Evolutionary conservation across 352 stramenopile species (phyloP).

Genomic region (Pythium dissotocum): DNA sequence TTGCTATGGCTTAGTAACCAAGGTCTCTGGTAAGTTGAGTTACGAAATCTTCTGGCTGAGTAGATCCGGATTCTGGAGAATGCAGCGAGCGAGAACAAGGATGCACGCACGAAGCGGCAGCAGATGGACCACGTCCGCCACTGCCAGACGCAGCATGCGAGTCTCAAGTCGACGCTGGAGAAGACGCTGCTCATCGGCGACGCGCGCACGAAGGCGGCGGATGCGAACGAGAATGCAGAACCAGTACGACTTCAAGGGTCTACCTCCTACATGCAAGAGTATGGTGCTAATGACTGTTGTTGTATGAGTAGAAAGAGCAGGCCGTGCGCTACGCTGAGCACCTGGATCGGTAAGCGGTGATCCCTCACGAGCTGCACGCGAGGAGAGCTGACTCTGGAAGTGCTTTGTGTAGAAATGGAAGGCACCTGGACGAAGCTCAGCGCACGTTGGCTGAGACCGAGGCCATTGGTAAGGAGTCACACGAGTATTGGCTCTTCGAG

Average conservation of each 20-base stretch:
- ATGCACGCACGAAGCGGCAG: constrained; percentile 37
- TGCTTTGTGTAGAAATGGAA: constrained; percentile 46
- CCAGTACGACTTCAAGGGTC: not conserved
- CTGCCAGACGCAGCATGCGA: constrained; percentile 51
- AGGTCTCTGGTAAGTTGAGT: no score
- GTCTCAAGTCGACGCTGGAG: constrained; percentile 52
- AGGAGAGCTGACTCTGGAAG: not conserved
- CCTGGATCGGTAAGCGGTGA: constrained; percentile 15
- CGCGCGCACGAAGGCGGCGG: constrained; percentile 21
- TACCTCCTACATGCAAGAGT: not conserved
- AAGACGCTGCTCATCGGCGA: constrained; percentile 60
- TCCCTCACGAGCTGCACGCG: not conserved
- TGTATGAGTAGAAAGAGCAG: constrained; percentile 19
- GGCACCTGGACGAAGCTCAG: constrained; percentile 72
- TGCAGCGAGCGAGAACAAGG: constrained; percentile 40
- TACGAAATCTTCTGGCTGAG: no score
- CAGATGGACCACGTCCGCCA: constrained; percentile 48
- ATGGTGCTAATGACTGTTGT: not conserved
- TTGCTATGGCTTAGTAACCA: not conserved
- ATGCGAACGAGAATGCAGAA: not conserved
- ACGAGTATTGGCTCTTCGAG: no score
- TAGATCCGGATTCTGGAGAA: constrained; percentile 73
- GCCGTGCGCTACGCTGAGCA: constrained; percentile 22
- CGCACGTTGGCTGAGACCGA: constrained; percentile 74
- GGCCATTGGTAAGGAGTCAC: constrained; percentile 47